phyloP scores from a whole-genome alignment of 2,329 filamentous ascomycete genomes.

The Exophiala phaeomuriformis region DNA sequence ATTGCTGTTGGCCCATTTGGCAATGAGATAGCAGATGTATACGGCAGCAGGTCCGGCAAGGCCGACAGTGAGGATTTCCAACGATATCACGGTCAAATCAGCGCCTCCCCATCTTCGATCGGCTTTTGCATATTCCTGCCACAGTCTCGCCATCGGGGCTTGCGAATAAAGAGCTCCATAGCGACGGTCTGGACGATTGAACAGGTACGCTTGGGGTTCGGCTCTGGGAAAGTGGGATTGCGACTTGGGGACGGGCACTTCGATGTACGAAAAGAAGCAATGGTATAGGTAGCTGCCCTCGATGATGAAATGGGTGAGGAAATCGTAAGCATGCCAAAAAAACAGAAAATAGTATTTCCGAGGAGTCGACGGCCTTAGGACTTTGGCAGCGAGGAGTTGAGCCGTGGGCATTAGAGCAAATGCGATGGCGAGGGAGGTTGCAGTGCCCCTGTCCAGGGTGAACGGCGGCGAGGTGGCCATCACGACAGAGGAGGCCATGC shows the following conservation, averaged over 20 bases:
- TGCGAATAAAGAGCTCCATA: conserved; percentile 55
- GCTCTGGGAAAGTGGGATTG: conserved; percentile 27
- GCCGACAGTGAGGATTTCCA: conserved; percentile 56
- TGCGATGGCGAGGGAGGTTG: conserved; percentile 49
- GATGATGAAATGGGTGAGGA: conserved; percentile 81
- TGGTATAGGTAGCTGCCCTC: conserved; percentile 90
- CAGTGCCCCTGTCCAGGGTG: conserved; percentile 40
- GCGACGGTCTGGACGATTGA: conserved; percentile 46
- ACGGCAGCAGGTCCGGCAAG: conserved; percentile 52
- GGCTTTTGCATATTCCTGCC: conserved; percentile 61
- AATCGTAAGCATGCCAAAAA: conserved; percentile 92
- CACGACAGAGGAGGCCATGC: conserved; percentile 10
- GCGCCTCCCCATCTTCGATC: conserved; percentile 54
- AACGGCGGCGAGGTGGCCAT: conserved; percentile 27
- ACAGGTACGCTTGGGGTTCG: conserved; percentile 41
- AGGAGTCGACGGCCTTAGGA: conserved; percentile 49
- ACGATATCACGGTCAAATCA: conserved; percentile 51
- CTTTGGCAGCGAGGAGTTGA: conserved; percentile 41
- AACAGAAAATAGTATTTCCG: conserved; percentile 62
- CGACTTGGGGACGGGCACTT: conserved; percentile 35
- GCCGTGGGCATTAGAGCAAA: conserved; percentile 49
- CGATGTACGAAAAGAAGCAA: conserved; percentile 68
- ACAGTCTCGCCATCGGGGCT: conserved; percentile 48
- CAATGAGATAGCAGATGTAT: conserved; percentile 50
- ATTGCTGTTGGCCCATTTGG: conserved; percentile 28